A percentile compares a stretch with the other conserved stretches of the same genome.
Evolutionary conservation across 192 early-diverging fungal genomes (phyloP).

Genomic region (Backusella circina): DNA sequence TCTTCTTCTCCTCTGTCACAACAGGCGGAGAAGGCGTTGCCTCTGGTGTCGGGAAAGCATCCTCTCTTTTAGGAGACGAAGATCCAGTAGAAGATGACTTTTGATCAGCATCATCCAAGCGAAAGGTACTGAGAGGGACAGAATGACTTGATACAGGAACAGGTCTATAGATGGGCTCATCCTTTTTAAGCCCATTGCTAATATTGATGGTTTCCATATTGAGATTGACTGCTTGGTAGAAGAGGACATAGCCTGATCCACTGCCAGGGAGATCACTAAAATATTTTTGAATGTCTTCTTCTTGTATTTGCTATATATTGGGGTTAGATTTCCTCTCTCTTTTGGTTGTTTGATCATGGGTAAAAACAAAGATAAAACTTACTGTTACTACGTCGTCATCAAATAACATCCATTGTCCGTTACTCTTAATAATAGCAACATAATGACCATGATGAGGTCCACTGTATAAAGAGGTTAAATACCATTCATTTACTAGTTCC

Average conservation of each 20-base stretch:
- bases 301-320: conserved; percentile 57
- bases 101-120: background rate
- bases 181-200: background rate
- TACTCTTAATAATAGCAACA: conserved; percentile 84
- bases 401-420: conserved; percentile 88
- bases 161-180: background rate
- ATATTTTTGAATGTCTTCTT: conserved; percentile 73
- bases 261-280: conserved; percentile 74
- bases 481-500: background rate
- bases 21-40: background rate
- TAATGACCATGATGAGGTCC: conserved; percentile 98
- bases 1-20: conserved; percentile 12
- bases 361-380: conserved; percentile 7
- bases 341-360: background rate
- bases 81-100: background rate
- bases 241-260: conserved; percentile 79
- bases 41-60: background rate
- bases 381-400: conserved; percentile 96
- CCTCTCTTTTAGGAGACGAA: background rate
- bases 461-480: conserved; percentile 33
- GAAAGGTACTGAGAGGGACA: background rate
- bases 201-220: conserved; percentile 25
- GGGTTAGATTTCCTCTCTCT: background rate
- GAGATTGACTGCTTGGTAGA: conserved; percentile 61
- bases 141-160: background rate